A percentile compares a stretch with the other conserved stretches of the same genome.
phyloP scores from a whole-genome alignment of 768 basidiomycete genomes.

The Psilocybe tampanensis region DNA sequence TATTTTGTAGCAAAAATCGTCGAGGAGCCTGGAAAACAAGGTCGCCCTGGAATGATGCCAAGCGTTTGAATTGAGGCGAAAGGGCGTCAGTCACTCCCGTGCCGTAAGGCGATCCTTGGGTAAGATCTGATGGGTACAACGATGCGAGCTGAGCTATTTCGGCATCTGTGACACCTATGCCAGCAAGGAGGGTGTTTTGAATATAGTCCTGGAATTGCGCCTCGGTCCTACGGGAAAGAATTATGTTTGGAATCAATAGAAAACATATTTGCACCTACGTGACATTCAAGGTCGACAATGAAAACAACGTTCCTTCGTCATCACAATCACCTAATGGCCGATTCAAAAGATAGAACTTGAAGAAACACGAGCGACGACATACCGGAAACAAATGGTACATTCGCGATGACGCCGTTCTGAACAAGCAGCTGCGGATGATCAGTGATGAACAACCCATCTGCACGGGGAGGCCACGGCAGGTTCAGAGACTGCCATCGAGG shows the following conservation, averaged over 20 bases:
- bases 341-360: too few species aligned
- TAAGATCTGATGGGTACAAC: conserved; percentile 40
- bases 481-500: conserved; percentile 15
- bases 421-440: conserved; percentile 47
- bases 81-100: conserved; percentile 47
- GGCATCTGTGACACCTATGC: conserved; percentile 25
- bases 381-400: conserved; percentile 53
- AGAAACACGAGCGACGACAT: neutral
- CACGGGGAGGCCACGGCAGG: conserved; percentile 50
- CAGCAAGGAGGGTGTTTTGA: conserved; percentile 31
- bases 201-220: conserved; percentile 25
- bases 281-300: conserved; percentile 49
- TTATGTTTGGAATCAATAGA: conserved; percentile 1
- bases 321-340: conserved; percentile 34
- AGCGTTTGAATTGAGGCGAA: conserved; percentile 45
- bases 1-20: conserved; percentile 41
- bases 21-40: conserved; percentile 47
- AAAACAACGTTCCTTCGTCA: conserved; percentile 51
- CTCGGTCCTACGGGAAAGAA: conserved; percentile 22
- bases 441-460: conserved; percentile 51
- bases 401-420: conserved; percentile 44
- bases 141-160: conserved; percentile 31
- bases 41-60: conserved; percentile 51
- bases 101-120: conserved; percentile 54
- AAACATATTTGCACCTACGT: conserved; percentile 39